Evolutionary conservation across 371 early-diverging fungal genomes (phyloP).

Genomic region (Gilbertella persicaria): DNA sequence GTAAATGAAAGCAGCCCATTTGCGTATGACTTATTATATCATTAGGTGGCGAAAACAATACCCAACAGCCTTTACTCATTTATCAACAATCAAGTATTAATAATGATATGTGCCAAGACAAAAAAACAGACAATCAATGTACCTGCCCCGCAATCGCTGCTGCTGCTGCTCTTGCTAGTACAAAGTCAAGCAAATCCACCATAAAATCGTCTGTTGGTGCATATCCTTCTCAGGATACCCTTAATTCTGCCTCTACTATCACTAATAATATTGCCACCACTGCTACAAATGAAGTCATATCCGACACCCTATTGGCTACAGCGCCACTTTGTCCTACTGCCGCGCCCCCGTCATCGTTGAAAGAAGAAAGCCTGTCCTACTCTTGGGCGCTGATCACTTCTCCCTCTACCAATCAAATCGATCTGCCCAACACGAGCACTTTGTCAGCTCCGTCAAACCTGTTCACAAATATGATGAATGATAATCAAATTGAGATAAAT

Average conservation of each 20-base stretch:
- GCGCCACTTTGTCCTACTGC: conserved; percentile 31
- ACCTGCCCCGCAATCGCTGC: conserved; percentile 13
- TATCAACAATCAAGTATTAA: conserved; percentile 17
- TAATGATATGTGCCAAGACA: conserved; percentile 17
- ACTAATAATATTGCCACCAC: too few relatives aligned
- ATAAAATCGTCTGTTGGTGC: not conserved
- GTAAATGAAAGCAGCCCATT: not conserved
- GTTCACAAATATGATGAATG: conserved; percentile 12
- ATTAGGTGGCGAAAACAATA: not conserved
- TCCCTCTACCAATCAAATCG: conserved; percentile 16
- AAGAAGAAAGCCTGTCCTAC: conserved; percentile 20
- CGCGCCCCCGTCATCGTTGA: not conserved
- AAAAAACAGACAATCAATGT: conserved; percentile 10
- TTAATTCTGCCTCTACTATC: too few relatives aligned
- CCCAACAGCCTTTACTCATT: conserved; percentile 16
- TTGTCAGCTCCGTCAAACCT: not conserved
- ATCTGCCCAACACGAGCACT: conserved; percentile 1
- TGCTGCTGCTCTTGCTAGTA: conserved; percentile 1
- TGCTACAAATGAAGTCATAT: conserved; percentile 11
- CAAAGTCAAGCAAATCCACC: conserved; percentile 7
- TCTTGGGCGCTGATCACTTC: conserved; percentile 34
- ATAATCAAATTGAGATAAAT: conserved; percentile 5
- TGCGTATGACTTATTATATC: not conserved
- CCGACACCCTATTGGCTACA: conserved; percentile 19
- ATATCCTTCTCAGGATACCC: conserved; percentile 4